Conservation (phyloP, 139 green algal genomes). For the Tetratostichococcus sp. region DNA sequence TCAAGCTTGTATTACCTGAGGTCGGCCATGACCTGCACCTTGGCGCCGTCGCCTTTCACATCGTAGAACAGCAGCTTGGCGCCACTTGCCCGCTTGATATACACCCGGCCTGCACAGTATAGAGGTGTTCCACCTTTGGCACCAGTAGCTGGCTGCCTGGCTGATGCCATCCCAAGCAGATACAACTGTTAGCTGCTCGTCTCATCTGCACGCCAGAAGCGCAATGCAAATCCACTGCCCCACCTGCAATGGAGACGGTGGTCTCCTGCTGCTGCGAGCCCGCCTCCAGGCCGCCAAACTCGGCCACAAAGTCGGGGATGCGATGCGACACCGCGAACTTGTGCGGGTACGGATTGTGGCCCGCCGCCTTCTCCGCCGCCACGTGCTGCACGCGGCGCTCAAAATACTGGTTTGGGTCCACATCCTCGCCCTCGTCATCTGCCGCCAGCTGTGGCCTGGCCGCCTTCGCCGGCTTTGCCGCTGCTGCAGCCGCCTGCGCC, state of each 20-base stretch:
- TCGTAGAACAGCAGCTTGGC: slow-evolving; percentile 98
- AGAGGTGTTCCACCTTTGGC: too few relatives aligned
- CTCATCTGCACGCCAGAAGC: too few relatives aligned
- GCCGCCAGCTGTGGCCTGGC: slow-evolving; percentile 26
- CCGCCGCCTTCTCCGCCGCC: slow-evolving; percentile 64
- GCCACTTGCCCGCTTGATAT: slow-evolving; percentile 79
- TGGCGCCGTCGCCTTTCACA: slow-evolving; percentile 77
- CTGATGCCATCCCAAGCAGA: too few relatives aligned
- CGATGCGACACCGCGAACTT: slow-evolving; percentile 78
- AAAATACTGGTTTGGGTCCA: slow-evolving; percentile 86
- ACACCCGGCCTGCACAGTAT: slow-evolving; percentile 69
- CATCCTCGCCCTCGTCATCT: slow-evolving; percentile 64
- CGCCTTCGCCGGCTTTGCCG: slow-evolving; percentile 45
- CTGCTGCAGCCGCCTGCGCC: slow-evolving; percentile 58
- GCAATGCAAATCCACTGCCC: too few relatives aligned
- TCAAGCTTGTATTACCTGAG: too few relatives aligned
- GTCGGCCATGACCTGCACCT: slow-evolving; percentile 96
- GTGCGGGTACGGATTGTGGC: slow-evolving; percentile 96
- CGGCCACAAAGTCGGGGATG: slow-evolving; percentile 75
- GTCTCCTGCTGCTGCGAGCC: slow-evolving; percentile 58
- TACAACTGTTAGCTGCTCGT: too few relatives aligned
- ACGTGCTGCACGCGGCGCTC: slow-evolving; percentile 50
- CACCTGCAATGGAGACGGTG: slow-evolving; percentile 52
- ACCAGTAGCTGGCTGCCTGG: too few relatives aligned
- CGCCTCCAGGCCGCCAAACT: slow-evolving; percentile 66